Conservation (phyloP, 2,329 filamentous ascomycete species). For the Lomentospora prolificans region DNA sequence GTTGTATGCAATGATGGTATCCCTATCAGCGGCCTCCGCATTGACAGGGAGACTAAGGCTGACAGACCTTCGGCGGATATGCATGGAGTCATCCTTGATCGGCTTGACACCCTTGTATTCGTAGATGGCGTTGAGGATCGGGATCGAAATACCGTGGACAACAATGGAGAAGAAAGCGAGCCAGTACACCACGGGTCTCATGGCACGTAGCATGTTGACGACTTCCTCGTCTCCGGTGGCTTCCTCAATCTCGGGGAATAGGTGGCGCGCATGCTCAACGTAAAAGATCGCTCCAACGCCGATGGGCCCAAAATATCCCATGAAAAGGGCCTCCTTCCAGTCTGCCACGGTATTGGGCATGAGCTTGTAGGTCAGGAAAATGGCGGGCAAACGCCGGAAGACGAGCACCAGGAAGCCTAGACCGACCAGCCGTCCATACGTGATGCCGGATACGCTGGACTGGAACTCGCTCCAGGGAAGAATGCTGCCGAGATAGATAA, state of each 20-base stretch:
- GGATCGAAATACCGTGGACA: conserved; percentile 38
- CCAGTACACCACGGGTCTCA: conserved; percentile 30
- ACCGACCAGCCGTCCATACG: conserved; percentile 35
- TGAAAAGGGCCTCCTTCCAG: conserved; percentile 49
- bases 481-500: conserved; percentile 47
- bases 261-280: conserved; percentile 37
- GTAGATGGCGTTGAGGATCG: conserved; percentile 29
- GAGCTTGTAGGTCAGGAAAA: conserved; percentile 42
- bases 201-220: conserved; percentile 24
- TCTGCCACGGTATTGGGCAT: conserved; percentile 40
- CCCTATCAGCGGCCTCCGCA: conserved; percentile 24
- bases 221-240: conserved; percentile 24
- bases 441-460: conserved; percentile 43
- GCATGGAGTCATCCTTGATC: conserved; percentile 30
- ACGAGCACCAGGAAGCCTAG: conserved; percentile 42
- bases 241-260: conserved; percentile 24
- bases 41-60: conserved; percentile 27
- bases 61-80: conserved; percentile 26
- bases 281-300: conserved; percentile 71
- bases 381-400: conserved; percentile 47
- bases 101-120: conserved; percentile 26
- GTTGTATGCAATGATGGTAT: conserved; percentile 36
- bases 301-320: conserved; percentile 66
- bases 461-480: conserved; percentile 47
- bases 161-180: conserved; percentile 32